These are phyloP conservation scores for Polychaeton citri DNA, from an alignment of 2,329 filamentous ascomycete species.

Conservation along the genomic window DNA sequence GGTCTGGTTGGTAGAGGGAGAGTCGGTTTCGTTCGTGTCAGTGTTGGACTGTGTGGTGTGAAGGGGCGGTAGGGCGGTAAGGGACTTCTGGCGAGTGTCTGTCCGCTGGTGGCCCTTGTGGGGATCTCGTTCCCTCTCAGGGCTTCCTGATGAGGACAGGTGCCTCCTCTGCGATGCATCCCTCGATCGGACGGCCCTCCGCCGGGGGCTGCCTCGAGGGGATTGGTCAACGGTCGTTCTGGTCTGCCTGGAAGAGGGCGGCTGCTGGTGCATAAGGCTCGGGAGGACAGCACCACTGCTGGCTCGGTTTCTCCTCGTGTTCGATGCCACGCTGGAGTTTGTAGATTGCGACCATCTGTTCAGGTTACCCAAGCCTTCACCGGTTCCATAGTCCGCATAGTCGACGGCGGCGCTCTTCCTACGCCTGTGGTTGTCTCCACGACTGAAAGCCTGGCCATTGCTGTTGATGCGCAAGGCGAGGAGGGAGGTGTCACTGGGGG, in stretches of 20 bases:
- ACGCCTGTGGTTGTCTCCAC: conserved; percentile 14
- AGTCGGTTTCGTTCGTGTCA: conserved; percentile 17
- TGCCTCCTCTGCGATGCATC: conserved; percentile 9
- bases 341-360: conserved; percentile 49
- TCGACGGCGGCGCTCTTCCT: conserved; percentile 30
- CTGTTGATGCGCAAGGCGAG: conserved; percentile 9
- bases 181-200: conserved; percentile 10
- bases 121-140: conserved; percentile 7
- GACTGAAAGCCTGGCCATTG: conserved; percentile 9
- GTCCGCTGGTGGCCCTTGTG: conserved; percentile 9
- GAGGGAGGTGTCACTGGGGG: conserved; percentile 11
- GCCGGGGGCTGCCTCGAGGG: conserved; percentile 25
- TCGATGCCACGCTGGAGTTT: conserved; percentile 34
- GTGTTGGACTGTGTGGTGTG: conserved; percentile 17
- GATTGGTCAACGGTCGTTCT: conserved; percentile 20
- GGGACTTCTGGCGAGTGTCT: conserved; percentile 7
- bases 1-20: conserved; percentile 12
- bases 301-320: conserved; percentile 24
- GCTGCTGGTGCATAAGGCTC: conserved; percentile 21
- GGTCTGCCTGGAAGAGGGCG: conserved; percentile 9
- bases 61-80: conserved; percentile 21
- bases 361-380: conserved; percentile 36
- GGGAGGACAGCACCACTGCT: conserved; percentile 23
- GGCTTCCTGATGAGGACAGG: conserved; percentile 20
- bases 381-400: conserved; percentile 19